Evolutionary conservation across 805 yeast species (phyloP).

Genomic region (Metschnikowia colocasiae): DNA sequence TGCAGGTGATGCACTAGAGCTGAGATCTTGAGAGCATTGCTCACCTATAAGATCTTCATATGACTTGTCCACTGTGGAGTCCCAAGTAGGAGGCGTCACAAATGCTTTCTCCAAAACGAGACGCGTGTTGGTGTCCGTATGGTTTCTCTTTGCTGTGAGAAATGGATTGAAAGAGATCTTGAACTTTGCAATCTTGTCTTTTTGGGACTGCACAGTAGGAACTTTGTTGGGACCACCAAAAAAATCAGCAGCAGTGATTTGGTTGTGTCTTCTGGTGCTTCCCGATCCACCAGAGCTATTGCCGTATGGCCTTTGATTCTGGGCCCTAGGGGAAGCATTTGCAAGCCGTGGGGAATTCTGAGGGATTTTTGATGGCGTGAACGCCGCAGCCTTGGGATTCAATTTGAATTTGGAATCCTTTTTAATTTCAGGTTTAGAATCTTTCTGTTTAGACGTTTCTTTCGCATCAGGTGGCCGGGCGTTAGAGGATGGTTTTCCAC

Average conservation of each 20-base stretch:
- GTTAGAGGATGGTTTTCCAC: slow-evolving; percentile 1
- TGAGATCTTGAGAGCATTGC: slow-evolving; percentile 9
- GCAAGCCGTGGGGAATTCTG: slow-evolving; percentile 29
- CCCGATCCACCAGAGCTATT: slow-evolving; percentile 17
- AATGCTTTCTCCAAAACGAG: slow-evolving; percentile 57
- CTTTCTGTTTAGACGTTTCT: slow-evolving; percentile 3
- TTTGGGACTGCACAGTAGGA: slow-evolving; percentile 37
- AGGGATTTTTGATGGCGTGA: slow-evolving; percentile 47
- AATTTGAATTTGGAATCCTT: slow-evolving; percentile 49
- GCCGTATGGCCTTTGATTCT: slow-evolving; percentile 30
- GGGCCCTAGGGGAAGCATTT: slow-evolving; percentile 34
- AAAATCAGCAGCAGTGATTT: slow-evolving; percentile 39
- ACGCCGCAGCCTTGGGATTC: slow-evolving; percentile 65
- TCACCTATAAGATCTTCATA: slow-evolving; percentile 52
- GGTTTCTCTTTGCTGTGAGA: slow-evolving; percentile 38
- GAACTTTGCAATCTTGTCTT: slow-evolving; percentile 35
- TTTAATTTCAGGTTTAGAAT: slow-evolving; percentile 5
- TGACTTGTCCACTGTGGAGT: slow-evolving; percentile 52
- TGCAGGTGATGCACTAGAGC: slow-evolving; percentile 12
- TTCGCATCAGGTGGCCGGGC: slow-evolving; percentile 5
- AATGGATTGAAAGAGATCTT: slow-evolving; percentile 51
- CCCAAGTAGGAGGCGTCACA: slow-evolving; percentile 78
- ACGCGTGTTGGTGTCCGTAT: slow-evolving; percentile 20
- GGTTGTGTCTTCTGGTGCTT: slow-evolving; percentile 31
- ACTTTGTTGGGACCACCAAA: slow-evolving; percentile 38